Evolutionary conservation across 1,139 yeast species (phyloP), one percentile per base, ranked within the genome.

Genomic region (Blastobotrys raffinosifermentans): DNA sequence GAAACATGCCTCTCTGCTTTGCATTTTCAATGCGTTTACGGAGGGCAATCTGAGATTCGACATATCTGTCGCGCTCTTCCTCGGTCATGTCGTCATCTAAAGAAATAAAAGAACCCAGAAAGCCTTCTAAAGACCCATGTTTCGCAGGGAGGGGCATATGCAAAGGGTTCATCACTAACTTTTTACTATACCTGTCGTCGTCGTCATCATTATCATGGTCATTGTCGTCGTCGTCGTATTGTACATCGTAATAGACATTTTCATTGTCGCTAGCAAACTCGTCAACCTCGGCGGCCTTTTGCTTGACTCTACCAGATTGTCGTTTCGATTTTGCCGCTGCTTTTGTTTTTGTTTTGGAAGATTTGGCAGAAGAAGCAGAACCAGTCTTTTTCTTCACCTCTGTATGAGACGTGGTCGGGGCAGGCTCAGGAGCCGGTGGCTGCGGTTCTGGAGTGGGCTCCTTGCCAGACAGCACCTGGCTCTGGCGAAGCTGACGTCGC

Each of bases 21-120:
- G 85, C 93, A 7, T 61, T 57, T 31, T 69, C 67, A 26, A 91
- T 70, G 39, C 70, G 72, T 1, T 52, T 47, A 1, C 75, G 55
- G 2, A 73, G 46, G 3, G 51, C 58, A 4, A 57, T 57, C 43
- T 75, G 79, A 11, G 69, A 70, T 1, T 65, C 59, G 4, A 79
- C 67, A 38, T 70, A 69, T n/a, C 60, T 57, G 15, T 70, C 63
- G 46, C 70, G 68, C 52, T 75, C 75, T 14, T 64, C 70, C 2
- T 48, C 55, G 38, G 60, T 61, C 47, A 56, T 70, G 63, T 58
- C 78, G 17, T 66, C 72, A 51, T 89, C 95, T 37, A 68, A 75
- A 49, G 67, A 73, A 57, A 67, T 66, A 54, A 67, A 80, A 0
- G 83, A 75, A 13, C 58, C 46, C 21, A 80, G 59, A 42, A 69